Base-by-base conservation (phyloP, 306 rosid species). In the Citrullus amarus region DNA sequence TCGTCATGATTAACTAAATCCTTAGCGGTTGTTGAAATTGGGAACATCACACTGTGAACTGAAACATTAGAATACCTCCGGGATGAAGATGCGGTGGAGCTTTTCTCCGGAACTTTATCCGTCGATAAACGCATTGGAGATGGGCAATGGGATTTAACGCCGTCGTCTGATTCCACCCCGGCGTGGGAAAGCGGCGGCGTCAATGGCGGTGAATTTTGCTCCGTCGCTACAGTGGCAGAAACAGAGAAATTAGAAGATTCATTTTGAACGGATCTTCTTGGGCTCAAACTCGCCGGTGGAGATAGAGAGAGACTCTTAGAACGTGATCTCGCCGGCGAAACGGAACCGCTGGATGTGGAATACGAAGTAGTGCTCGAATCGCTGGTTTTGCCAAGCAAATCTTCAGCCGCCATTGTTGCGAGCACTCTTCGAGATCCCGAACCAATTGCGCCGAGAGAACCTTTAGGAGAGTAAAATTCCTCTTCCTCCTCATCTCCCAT, bases 391-490 rank as follows among this genome's bases (percentile, higher is more conserved):
- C 73, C 84, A 0, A 78, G 84, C 5, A 78, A 76, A 44, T 44
- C 82, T 4, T 75, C 79, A 2, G 55, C 80, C 3, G 77, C 87
- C 73, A 85, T 58, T 5, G 82, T 82, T 6, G 82, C 79, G 38
- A 86, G 83, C 4, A 75, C 80, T 84, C 92, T 83, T 58, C 92
- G 79, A 8, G 98, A 93, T 76, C 91, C 90, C 53, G 97, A 91
- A 78, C 93, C 97, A 14, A 80, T 84, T 1, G 85, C 91, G 9
- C 84, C 86, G 32, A 85, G 75, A 51, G 98, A 93, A 46, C 93
- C 96, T 83, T 89, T 90, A 6, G 98, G 98, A 4, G 98, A 93
- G 85, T 90, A 93, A 46, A 93, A 93, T 85, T 87, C 96, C 38
- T 93, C 96, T 28, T 91, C 98, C 9, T 86, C 98, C 0, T 91